These are phyloP conservation scores for Paecilomyces sp. DNA, from an alignment of 2,329 filamentous ascomycete species.

Conservation along the genomic window DNA sequence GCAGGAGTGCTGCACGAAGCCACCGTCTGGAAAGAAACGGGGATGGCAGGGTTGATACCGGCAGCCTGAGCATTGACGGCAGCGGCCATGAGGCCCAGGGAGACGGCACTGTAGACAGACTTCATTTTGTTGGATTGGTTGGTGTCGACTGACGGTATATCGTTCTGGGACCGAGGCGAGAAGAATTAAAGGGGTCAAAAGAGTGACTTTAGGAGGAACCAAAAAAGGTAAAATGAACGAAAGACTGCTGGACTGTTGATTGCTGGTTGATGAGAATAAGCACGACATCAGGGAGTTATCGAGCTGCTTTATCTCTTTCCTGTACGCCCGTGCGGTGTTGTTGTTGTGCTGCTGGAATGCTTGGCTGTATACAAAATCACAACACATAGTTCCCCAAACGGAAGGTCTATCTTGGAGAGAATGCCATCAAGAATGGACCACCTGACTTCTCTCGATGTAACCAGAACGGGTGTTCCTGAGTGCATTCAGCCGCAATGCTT, in stretches of 20 bases:
- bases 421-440: conserved; percentile 8
- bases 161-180: conserved; percentile 2
- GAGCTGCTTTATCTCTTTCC: conserved; percentile 6
- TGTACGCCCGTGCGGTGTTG: neutral
- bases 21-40: neutral
- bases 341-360: neutral
- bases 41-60: neutral
- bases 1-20: neutral
- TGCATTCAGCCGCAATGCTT: neutral
- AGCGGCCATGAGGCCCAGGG: conserved; percentile 27
- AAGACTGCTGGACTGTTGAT: neutral
- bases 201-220: conserved; percentile 2
- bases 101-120: conserved; percentile 26
- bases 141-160: conserved; percentile 2
- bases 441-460: neutral
- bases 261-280: neutral
- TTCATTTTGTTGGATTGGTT: conserved; percentile 21
- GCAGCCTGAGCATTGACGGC: conserved; percentile 19
- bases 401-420: conserved; percentile 1
- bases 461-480: neutral
- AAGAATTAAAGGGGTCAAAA: conserved; percentile 2
- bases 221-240: neutral
- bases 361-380: conserved; percentile 2
- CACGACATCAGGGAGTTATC: neutral
- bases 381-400: conserved; percentile 3